Conservation (phyloP, 108 stramenopile species). For the Bacterosira constricta region DNA sequence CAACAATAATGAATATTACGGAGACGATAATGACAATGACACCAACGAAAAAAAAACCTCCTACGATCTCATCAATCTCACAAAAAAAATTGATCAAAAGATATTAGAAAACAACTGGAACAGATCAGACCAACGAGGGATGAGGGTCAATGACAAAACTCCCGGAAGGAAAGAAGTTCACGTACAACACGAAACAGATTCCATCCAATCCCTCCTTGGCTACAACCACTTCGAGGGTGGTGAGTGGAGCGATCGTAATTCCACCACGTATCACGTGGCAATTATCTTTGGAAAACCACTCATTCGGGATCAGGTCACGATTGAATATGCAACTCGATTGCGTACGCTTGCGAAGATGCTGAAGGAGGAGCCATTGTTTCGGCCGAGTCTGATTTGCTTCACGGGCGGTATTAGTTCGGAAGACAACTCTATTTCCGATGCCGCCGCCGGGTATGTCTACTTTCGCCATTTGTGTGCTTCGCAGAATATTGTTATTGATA, state of each 20-base stretch:
- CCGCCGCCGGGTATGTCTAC: constrained; percentile 68
- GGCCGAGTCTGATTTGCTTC: constrained; percentile 70
- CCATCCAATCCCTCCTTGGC: constrained; percentile 37
- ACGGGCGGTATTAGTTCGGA: constrained; percentile 2
- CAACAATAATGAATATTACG: neutral
- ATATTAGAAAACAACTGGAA: constrained; percentile 25
- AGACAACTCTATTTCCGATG: constrained; percentile 47
- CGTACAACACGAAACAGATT: constrained; percentile 30
- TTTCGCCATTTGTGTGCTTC: constrained; percentile 69
- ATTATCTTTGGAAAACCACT: constrained; percentile 74
- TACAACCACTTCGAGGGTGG: constrained; percentile 42
- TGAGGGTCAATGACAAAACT: neutral
- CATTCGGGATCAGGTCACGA: constrained; percentile 64
- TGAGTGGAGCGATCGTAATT: constrained; percentile 36
- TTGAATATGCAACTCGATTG: constrained; percentile 75
- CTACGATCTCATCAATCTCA: constrained; percentile 24
- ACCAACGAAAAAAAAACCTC: neutral
- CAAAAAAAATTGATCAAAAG: constrained; percentile 38
- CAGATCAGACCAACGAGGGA: constrained; percentile 4
- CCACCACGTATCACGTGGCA: constrained; percentile 55
- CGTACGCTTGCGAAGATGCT: constrained; percentile 58
- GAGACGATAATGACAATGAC: neutral
- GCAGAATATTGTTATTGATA: constrained; percentile 57
- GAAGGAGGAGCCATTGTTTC: constrained; percentile 53
- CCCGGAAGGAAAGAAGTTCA: constrained; percentile 1